Base-by-base conservation (phyloP, 2,329 filamentous ascomycete species). In the Pyrenochaeta sp. region DNA sequence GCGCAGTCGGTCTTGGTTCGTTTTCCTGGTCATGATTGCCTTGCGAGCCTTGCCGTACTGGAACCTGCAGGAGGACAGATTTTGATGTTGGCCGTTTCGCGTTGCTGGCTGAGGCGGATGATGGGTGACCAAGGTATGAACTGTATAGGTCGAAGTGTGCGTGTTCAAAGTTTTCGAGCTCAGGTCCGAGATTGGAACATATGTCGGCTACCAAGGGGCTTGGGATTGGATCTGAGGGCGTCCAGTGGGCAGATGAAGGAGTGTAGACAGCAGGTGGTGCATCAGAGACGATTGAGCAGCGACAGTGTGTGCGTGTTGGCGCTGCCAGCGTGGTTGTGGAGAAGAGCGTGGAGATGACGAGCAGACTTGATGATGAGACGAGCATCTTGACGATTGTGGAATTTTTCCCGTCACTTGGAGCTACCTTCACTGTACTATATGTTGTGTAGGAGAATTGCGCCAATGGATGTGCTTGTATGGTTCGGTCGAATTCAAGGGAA, bases 291-390 rank as follows among this genome's bases (percentile, higher is more conserved):
- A 73, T 56, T 31, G 61, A 56, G 55, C 71, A 74, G 45, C 64
- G 68, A 59, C 71, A 74, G 43, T 66, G 64, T 18, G 67, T 66
- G 41, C 63, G 58, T 41, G 69, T 64, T 36, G 67, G 61, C 11
- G 60, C 56, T 18, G 71, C 68, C 15, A 45, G 27, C 32, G 52
- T 51, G 47, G 60, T 45, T 12, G 65, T 51, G 31, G 54, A 57
- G 43, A 63, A 41, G 31, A 57, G 35, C 41, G 58, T 17, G 49
- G 53, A 44, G 33, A 61, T 23, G 7, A 61, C 35, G 14, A 64
- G 29, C 31, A 58, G 29, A 35, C 45, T 31, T 36, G 52, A 27
- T 50, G 55, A 33, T 45, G 21, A 54, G 55, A 58, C 30, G 14
- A 66, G 46, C 56, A 64, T 60, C 49, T 44, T 58, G 37, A 52